Base-by-base conservation (phyloP, 2,329 filamentous ascomycete genomes). In the Albifimbria verrucaria region DNA sequence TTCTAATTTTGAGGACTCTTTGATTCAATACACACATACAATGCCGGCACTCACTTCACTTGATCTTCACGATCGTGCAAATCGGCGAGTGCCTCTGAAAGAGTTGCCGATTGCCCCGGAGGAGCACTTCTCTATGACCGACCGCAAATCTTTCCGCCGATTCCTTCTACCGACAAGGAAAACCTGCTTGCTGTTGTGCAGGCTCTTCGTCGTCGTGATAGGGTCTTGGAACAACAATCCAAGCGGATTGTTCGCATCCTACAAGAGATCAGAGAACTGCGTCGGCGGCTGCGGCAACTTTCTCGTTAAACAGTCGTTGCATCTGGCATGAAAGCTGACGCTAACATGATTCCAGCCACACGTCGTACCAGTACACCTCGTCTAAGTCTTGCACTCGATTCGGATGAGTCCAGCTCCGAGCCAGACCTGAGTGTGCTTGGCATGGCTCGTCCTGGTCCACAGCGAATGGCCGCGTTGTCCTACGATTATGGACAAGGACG, bases 381-480 rank as follows among this genome's bases (percentile, higher is more conserved):
- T 36, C 64, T 73, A 25, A 73, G 70, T 56, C 66, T 73, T 68
- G 66, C 70, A 10, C 56, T 65, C 6, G 66, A 68, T 17, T 70
- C 66, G 6, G 70, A 72, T 49, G 69, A 66, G 21, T 71, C 68
- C 1, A 62, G 61, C 55, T 72, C 69, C 4, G 71, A 73, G 52
- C 68, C 68, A 28, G 71, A 73, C 49, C 56, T 69, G 21, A 73
- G 71, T 43, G 58, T 70, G n/a, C 61, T 73, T 15, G 68, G 64
- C 44, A 68, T 68, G 62, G 60, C 64, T 36, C 65, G 68, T 49
- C 62, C 62, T 23, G 65, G 62, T 18, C 62, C 64, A 41, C 64
- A 68, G 26, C 63, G 68, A 22, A 62, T 59, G 22, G 60, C 68
- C 23, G 62, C 65, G 48, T 67, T 66, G 57, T 42, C 67, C 4